These are phyloP conservation scores for Acanthamoeba divionensis DNA, from an alignment of 208 protist species.

Conservation along the genomic window DNA sequence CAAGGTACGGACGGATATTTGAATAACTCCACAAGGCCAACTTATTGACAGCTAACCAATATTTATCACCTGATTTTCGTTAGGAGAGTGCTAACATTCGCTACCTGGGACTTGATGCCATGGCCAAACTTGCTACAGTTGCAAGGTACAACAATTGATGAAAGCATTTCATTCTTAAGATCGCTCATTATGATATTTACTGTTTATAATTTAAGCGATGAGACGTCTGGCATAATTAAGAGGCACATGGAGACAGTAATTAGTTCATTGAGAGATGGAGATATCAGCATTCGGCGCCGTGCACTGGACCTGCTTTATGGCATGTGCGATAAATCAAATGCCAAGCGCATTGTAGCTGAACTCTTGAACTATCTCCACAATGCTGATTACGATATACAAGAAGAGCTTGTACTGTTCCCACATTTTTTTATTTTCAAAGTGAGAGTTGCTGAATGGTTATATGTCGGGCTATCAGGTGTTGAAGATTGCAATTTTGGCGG, in stretches of 20 bases:
- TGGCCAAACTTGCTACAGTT: slow-evolving; percentile 81
- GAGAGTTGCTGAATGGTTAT: background rate
- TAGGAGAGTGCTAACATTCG: slow-evolving; percentile 63
- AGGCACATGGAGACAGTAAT: slow-evolving; percentile 59
- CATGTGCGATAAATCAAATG: slow-evolving; percentile 93
- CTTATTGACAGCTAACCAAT: background rate
- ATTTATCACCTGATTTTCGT: slow-evolving; percentile 40
- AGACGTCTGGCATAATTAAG: slow-evolving; percentile 44
- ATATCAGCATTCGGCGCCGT: slow-evolving; percentile 95
- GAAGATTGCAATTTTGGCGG: slow-evolving; percentile 94
- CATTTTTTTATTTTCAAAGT: background rate
- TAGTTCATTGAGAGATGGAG: slow-evolving; percentile 89
- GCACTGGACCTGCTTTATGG: slow-evolving; percentile 95
- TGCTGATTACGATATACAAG: slow-evolving; percentile 89
- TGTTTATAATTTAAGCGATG: background rate
- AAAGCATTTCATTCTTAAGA: too few relatives aligned
- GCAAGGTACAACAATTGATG: too few relatives aligned
- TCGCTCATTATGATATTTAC: slow-evolving; percentile 88
- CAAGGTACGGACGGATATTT: slow-evolving; percentile 73
- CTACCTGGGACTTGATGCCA: slow-evolving; percentile 75
- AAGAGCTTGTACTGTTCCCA: slow-evolving; percentile 88
- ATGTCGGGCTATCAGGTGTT: slow-evolving; percentile 75
- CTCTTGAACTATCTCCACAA: slow-evolving; percentile 77
- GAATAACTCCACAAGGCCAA: background rate
- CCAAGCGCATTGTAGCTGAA: slow-evolving; percentile 84